Conservation (phyloP, 306 rosid species). For the Cucumis melo region DNA sequence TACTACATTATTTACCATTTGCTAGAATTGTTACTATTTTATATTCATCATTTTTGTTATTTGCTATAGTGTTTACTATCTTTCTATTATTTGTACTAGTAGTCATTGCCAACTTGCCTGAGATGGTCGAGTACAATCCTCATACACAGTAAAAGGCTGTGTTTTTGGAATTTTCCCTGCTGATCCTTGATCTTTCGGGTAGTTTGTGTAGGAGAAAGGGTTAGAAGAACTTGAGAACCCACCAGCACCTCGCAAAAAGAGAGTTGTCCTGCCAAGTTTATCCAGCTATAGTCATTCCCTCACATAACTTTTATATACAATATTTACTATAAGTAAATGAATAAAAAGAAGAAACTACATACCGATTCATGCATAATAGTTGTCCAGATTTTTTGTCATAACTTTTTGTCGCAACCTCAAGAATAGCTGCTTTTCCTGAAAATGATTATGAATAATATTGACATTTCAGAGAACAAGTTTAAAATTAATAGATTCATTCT, state of each 20-base stretch:
- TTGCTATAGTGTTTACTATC: no score
- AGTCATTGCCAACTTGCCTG: slow-evolving; percentile 35
- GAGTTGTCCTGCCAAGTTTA: slow-evolving; percentile 45
- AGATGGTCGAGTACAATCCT: slow-evolving; percentile 67
- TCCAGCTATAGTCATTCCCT: slow-evolving; percentile 15
- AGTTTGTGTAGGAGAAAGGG: slow-evolving; percentile 65
- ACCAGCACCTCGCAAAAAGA: slow-evolving; percentile 85
- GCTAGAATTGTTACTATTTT: no score
- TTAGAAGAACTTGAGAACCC: slow-evolving; percentile 84
- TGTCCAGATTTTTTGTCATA: slow-evolving; percentile 65
- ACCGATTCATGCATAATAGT: slow-evolving; percentile 86
- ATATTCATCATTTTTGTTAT: no score
- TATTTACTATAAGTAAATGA: not conserved
- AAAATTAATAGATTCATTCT: not conserved
- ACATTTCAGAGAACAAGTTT: slow-evolving; percentile 2
- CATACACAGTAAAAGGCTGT: slow-evolving; percentile 59
- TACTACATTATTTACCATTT: no score
- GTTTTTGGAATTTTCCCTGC: slow-evolving; percentile 48
- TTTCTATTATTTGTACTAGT: not conserved
- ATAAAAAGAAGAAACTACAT: slow-evolving; percentile 7
- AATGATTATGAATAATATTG: not conserved
- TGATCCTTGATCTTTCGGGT: slow-evolving; percentile 32
- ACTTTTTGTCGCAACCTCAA: slow-evolving; percentile 88
- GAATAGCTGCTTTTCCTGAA: slow-evolving; percentile 88
- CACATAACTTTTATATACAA: not conserved